phyloP scores from a whole-genome alignment of 805 yeast genomes.

The Myxozyma kluyveri region DNA sequence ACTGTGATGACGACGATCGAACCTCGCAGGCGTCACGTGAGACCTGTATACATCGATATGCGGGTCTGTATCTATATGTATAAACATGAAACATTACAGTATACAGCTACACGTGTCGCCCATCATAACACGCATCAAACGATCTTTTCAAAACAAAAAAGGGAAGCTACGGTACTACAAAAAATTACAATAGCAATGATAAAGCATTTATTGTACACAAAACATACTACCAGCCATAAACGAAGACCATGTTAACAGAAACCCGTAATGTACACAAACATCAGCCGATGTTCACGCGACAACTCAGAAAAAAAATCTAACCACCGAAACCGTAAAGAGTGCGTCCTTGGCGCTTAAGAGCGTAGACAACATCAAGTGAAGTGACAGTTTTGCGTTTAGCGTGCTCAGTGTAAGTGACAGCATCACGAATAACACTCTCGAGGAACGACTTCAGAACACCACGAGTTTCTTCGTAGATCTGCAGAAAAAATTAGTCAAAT shows the following conservation, averaged over 20 bases:
- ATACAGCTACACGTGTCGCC: neutral
- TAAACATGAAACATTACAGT: too few relatives aligned
- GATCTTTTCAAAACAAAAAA: too few relatives aligned
- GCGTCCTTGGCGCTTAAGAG: slow-evolving; percentile 99
- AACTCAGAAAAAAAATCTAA: slow-evolving; percentile 45
- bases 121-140: too few relatives aligned
- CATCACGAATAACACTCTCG: slow-evolving; percentile 97
- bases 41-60: neutral
- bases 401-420: slow-evolving; percentile 99
- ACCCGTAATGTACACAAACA: slow-evolving; percentile 17
- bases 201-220: neutral
- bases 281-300: slow-evolving; percentile 8
- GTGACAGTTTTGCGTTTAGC: slow-evolving; percentile 99
- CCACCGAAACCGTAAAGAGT: slow-evolving; percentile 99
- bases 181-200: neutral
- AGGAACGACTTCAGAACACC: slow-evolving; percentile 92
- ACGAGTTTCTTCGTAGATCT: slow-evolving; percentile 97
- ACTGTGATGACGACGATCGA: too few relatives aligned
- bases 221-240: neutral
- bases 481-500: neutral
- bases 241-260: too few relatives aligned
- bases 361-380: slow-evolving; percentile 96
- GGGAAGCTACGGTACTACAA: too few relatives aligned
- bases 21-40: too few relatives aligned
- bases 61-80: too few relatives aligned